Conservation (phyloP, 2,329 filamentous ascomycete species). For the Trichoderma koningiopsis region DNA sequence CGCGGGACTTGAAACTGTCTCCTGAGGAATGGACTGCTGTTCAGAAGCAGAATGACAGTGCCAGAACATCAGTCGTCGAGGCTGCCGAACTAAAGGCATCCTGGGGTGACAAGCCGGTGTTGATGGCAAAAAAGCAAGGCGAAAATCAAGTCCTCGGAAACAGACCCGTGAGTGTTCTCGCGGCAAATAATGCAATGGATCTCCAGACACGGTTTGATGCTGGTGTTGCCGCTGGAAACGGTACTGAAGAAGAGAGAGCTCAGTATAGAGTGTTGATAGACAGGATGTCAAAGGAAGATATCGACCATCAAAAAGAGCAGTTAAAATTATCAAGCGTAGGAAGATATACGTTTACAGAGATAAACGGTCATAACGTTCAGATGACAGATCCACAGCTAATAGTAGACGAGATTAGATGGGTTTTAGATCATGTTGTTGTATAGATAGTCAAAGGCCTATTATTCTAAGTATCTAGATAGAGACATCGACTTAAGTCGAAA, state of each 20-base stretch:
- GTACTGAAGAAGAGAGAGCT: neutral
- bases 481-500: neutral
- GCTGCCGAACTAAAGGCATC: neutral
- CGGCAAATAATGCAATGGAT: neutral
- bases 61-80: neutral
- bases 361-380: neutral
- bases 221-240: neutral
- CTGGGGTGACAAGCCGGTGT: neutral
- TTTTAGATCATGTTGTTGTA: neutral
- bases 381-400: neutral
- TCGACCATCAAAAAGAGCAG: neutral
- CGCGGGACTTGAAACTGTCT: neutral
- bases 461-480: neutral
- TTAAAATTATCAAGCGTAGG: neutral
- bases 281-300: neutral
- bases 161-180: neutral
- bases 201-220: neutral
- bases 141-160: neutral
- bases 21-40: neutral
- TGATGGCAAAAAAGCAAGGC: neutral
- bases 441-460: neutral
- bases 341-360: neutral
- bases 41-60: neutral
- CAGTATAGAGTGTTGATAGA: neutral
- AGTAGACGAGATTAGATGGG: neutral